Conservation (phyloP, 2,329 filamentous ascomycete genomes). For the Colletotrichum chrysophilum region DNA sequence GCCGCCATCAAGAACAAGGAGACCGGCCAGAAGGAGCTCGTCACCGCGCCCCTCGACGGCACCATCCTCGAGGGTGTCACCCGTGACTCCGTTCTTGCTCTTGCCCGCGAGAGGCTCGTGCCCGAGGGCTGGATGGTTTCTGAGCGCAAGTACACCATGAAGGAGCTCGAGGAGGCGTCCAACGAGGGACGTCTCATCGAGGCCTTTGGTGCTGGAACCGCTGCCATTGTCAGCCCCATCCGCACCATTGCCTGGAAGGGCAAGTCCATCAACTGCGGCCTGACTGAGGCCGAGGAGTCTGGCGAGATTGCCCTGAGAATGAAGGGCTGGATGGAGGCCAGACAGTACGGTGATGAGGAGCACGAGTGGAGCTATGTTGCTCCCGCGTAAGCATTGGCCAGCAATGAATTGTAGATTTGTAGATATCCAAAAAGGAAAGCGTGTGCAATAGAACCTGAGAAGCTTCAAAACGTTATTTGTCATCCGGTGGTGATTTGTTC, state of each 20-base stretch:
- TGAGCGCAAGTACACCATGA: conserved; percentile 93
- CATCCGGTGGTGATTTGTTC: not conserved
- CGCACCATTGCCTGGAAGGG: conserved; percentile 90
- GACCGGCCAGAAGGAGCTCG: conserved; percentile 87
- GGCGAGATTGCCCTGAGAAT: conserved; percentile 85
- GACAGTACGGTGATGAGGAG: conserved; percentile 93
- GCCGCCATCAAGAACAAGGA: conserved; percentile 83
- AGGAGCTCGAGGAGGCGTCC: conserved; percentile 80
- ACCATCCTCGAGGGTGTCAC: conserved; percentile 97
- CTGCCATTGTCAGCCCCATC: conserved; percentile 91
- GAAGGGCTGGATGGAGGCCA: conserved; percentile 96
- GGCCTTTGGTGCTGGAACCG: conserved; percentile 92
- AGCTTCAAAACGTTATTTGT: not conserved
- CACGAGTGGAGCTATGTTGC: conserved; percentile 83
- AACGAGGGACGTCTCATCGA: conserved; percentile 87
- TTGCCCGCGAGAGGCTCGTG: conserved; percentile 82
- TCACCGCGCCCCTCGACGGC: conserved; percentile 95
- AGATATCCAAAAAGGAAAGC: conserved; percentile 13
- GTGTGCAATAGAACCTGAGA: conserved; percentile 16
- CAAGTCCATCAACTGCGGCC: conserved; percentile 79
- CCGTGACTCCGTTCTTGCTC: conserved; percentile 84
- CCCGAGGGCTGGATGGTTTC: conserved; percentile 87
- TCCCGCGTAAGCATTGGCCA: conserved; percentile 34
- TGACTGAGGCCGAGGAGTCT: conserved; percentile 82
- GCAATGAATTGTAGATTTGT: conserved; percentile 8